phyloP scores from a whole-genome alignment of 768 basidiomycete species.

The Phaeolepiota aurea region DNA sequence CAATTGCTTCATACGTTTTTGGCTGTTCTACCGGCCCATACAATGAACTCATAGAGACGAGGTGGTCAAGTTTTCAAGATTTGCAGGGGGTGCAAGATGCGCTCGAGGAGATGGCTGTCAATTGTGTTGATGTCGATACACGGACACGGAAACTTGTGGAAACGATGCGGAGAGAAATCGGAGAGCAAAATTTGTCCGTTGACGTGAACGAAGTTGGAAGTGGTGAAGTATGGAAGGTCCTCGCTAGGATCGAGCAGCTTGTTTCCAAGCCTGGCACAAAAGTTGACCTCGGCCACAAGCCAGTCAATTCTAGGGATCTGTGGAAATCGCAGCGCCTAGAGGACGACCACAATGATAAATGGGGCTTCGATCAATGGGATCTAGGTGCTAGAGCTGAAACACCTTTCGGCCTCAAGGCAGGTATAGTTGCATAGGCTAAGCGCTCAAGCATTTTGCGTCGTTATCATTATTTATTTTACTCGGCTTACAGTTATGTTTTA shows the following conservation, averaged over 20 bases:
- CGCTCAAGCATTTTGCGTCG: no score
- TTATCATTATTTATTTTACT: background rate
- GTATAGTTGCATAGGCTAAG: background rate
- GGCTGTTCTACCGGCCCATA: conserved; percentile 87
- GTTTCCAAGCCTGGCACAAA: background rate
- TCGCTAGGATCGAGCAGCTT: conserved; percentile 7
- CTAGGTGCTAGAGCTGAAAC: background rate
- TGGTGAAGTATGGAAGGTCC: conserved; percentile 41
- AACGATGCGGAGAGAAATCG: conserved; percentile 53
- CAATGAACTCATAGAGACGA: conserved; percentile 81
- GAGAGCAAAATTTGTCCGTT: conserved; percentile 41
- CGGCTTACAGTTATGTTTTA: no score
- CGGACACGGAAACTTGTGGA: conserved; percentile 58
- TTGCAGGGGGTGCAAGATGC: conserved; percentile 64
- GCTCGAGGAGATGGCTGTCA: conserved; percentile 75
- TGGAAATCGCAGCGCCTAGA: conserved; percentile 37
- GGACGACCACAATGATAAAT: conserved; percentile 24
- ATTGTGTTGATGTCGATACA: conserved; percentile 61
- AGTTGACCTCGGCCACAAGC: background rate
- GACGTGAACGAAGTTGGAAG: conserved; percentile 38
- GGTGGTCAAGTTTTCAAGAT: conserved; percentile 81
- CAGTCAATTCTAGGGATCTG: conserved; percentile 25
- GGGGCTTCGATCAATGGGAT: conserved; percentile 46
- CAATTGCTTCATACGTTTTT: conserved; percentile 75
- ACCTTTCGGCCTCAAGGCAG: background rate